Conservation (phyloP, 805 yeast species). For the Schwanniomyces pseudopolymorphus region DNA sequence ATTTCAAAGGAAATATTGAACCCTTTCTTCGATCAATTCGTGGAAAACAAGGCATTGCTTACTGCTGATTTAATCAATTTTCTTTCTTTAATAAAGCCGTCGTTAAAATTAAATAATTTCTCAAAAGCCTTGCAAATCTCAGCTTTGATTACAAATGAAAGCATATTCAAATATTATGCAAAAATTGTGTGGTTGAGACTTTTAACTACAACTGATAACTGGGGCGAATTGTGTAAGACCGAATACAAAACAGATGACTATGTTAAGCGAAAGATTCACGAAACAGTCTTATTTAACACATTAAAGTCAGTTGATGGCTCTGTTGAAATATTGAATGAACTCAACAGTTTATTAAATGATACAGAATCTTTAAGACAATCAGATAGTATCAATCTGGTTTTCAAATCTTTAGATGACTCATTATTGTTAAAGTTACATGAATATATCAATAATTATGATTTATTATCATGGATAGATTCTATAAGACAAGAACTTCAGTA, state of each 20-base stretch:
- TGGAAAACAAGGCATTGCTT: slow-evolving; percentile 37
- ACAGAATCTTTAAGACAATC: background rate
- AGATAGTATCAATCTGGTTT: background rate
- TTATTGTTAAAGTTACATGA: slow-evolving; percentile 3
- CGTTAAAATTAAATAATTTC: slow-evolving; percentile 14
- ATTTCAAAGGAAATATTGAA: slow-evolving; percentile 16
- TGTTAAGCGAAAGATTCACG: slow-evolving; percentile 36
- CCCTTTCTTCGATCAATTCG: slow-evolving; percentile 26
- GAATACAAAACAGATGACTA: slow-evolving; percentile 42
- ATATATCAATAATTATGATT: slow-evolving; percentile 2
- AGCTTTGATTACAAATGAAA: slow-evolving; percentile 34
- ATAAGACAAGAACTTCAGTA: slow-evolving; percentile 17
- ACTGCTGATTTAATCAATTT: slow-evolving; percentile 51
- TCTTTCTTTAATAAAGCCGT: slow-evolving; percentile 45
- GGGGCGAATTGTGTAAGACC: slow-evolving; percentile 40
- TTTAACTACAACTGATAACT: slow-evolving; percentile 48
- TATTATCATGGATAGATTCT: slow-evolving; percentile 17
- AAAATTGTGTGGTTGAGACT: slow-evolving; percentile 58
- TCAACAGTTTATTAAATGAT: slow-evolving; percentile 13
- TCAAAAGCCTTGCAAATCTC: slow-evolving; percentile 52
- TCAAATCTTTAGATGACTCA: background rate
- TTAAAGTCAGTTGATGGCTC: slow-evolving; percentile 22
- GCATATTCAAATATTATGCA: slow-evolving; percentile 17
- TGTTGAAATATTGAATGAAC: slow-evolving; percentile 9
- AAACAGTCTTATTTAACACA: slow-evolving; percentile 48